Base-by-base conservation (phyloP, 495 filamentous ascomycete genomes). In the Lasiosphaeria miniovina region DNA sequence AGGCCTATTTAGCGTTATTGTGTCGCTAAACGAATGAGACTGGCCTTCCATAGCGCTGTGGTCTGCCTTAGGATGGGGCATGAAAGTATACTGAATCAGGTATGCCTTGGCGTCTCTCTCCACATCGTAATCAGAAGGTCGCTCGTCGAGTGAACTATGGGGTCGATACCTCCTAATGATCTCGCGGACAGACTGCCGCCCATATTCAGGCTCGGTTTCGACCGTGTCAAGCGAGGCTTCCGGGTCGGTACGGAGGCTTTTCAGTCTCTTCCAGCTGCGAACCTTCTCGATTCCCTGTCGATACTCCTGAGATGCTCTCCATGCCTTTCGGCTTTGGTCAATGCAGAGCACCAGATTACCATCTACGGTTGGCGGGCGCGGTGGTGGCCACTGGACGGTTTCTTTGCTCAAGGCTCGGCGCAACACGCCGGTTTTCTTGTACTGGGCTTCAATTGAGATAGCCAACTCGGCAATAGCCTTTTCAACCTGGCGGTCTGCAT, bases 61-160 rank as follows among this genome's bases (percentile, higher is more conserved):
- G 36, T 6, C 35, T 41, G 40, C 7, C 14, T 15, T 6, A 49
- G 17, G 2, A 3, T 55, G 43, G 5, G 24, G 24, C 4, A 55
- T 24, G 1, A 17, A 34, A 8, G 50, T 59, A 33, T 63, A 66
- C 34, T 66, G 61, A 4, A 65, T 66, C n/a, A 63, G 61, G 9
- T 65, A 65, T 14, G 55, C 63, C 36, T 65, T 65, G 31, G 62
- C 60, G 55, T 65, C 63, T 10, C 56, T 15, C 10, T 62, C 63
- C 5, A 60, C 52, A 33, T 57, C 48, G 45, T 65, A 65, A 3
- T 61, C 55, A 2, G 32, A 10, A 1, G 12, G 12, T 4, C 3
- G 11, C 4, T 10, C 15, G 11, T 45, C 41, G 41, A 45, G 4
- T 45, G 4, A 10, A n/a, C 11, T 12, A 14, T 14, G 11, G 41